Evolutionary conservation across 1,284 basidiomycete genomes (phyloP), one percentile per base, ranked within the genome.

Genomic region (Leccinum glutinopallens): DNA sequence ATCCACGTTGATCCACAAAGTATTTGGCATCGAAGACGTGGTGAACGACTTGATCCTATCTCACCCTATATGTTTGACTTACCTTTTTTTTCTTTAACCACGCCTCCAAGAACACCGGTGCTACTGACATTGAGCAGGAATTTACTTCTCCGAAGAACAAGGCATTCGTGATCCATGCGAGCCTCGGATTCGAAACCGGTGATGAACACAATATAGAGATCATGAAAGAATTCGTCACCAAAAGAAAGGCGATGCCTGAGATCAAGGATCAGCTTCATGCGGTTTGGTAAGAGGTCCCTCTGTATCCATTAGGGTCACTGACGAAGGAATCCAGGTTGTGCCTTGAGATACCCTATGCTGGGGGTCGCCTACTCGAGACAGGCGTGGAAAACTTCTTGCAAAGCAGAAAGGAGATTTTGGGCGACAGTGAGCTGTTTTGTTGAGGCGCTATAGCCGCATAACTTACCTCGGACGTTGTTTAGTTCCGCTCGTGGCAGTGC

Each of bases 101-200:
- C 5, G 15, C 37, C 5, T 68, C 62, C 1, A n/a, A 43, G 1
- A 37, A 1, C 10, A 22, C 3, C 25, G 66, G 61, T 15, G 2
- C 0, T 10, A 61, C 59, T 8, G 3, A 67, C n/a, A 69, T 70
- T 15, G 39, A 72, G 13, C 17, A 1, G 5, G 68, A 72, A 22
- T 61, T 63, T 35, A 9, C 57, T 10, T 59, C 70, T 13, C 32
- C 22, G 17, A 39, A 6, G 9, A 70, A 70, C 17, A 35, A 56
- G 3, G 46, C 59, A 51, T 63, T 69, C 22, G 70, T 69, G n/a
- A 55, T 72, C 2, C 70, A 70, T 15, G 63, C 70, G 29, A 71
- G 68, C 37, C 63, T 63, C 4, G 68, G 68, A 0, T 71, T 69
- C 9, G 70, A 71, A 41, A 53, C 59, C 4, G 66, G n/a, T 3